Evolutionary conservation across 2,329 filamentous ascomycete genomes (phyloP), one percentile per base, ranked within the genome.

Genomic region (Mariannaea sp.): DNA sequence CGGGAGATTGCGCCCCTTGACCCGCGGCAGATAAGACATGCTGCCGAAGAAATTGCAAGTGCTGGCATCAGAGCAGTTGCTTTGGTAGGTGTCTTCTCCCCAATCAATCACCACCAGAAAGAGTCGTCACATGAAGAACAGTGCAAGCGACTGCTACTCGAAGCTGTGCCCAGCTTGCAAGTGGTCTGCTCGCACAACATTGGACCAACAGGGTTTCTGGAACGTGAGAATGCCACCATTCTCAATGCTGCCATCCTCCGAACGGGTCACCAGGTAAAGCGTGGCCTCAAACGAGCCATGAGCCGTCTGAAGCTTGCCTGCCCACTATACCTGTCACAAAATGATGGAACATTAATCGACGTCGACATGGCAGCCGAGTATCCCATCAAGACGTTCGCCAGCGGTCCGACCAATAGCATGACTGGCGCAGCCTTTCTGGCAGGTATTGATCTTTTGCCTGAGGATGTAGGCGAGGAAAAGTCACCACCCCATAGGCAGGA

Each of bases 381-480:
- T 27, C 80, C 80, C 2, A 79, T 82, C 48, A 75, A 77, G 64
- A 81, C 78, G 3, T 83, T 82, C 60, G 75, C 78, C 4, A 79
- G 76, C 33, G 80, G 80, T 0, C 77, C 80, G 10, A 82, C 80
- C 0, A 83, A 83, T 54, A 80, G 77, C 49, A 76, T 80, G 67
- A 77, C 75, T 22, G 79, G 79, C 3, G 79, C 80, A 4, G 80
- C 80, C 1, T 81, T 82, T 50, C 70, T 84, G 1, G 77, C 78
- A n/a, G 75, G 76, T 0, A 68, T 78, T 44, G 75, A 77, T 19
- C 70, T 72, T 26, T 58, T 57, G 35, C 49, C n/a, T n/a, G n/a
- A n/a, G n/a, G n/a, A n/a, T n/a, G n/a, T n/a, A n/a, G n/a, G n/a
- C n/a, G n/a, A n/a, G n/a, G n/a, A n/a, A n/a, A n/a, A n/a, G n/a